Evolutionary conservation across 257 asterid species (phyloP).

Genomic region (Linderniella brevidens): DNA sequence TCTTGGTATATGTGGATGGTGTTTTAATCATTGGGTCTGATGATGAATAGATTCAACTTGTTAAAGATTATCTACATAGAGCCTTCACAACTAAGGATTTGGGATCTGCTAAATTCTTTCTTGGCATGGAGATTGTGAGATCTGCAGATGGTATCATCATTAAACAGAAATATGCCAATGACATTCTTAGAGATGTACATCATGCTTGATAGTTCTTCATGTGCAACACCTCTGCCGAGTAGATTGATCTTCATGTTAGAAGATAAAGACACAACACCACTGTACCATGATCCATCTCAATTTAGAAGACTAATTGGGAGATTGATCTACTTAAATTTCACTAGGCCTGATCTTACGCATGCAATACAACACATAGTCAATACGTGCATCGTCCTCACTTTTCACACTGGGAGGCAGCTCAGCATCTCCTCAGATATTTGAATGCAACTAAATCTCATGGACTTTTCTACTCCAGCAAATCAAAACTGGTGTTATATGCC

Average conservation of each 20-base stretch:
- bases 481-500: background rate
- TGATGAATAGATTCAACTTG: background rate
- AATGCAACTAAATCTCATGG: background rate
- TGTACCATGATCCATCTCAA: background rate
- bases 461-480: background rate
- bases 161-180: conserved; percentile 10
- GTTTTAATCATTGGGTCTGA: conserved; percentile 1
- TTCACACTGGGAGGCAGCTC: background rate
- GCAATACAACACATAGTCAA: conserved; percentile 3
- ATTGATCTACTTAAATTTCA: conserved; percentile 7
- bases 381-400: background rate
- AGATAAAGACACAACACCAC: conserved; percentile 1
- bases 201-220: conserved; percentile 5
- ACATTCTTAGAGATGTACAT: conserved; percentile 8
- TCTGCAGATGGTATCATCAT: background rate
- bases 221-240: too few species aligned
- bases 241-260: background rate
- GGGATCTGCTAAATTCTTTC: conserved; percentile 2
- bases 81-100: conserved; percentile 8
- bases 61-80: conserved; percentile 2
- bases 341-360: conserved; percentile 8
- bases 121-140: conserved; percentile 10
- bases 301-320: conserved; percentile 7
- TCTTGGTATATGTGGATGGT: conserved; percentile 7
- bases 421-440: background rate